phyloP scores from a whole-genome alignment of 2,329 filamentous ascomycete genomes.

The Aaosphaeria pasadenensis region DNA sequence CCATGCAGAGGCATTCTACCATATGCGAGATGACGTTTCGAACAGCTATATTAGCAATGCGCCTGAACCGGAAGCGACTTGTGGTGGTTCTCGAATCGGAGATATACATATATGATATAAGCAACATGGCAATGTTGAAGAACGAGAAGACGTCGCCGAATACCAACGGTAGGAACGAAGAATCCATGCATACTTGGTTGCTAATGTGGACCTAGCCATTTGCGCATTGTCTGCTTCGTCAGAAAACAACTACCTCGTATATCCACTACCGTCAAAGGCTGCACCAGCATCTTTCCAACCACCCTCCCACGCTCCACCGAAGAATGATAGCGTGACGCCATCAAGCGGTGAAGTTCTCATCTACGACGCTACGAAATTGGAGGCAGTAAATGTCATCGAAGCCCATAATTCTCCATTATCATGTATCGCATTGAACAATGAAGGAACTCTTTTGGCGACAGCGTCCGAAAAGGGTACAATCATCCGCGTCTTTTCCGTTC shows the following conservation, averaged over 20 bases:
- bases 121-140: conserved; percentile 93
- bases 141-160: conserved; percentile 95
- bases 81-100: conserved; percentile 93
- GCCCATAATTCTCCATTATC: conserved; percentile 90
- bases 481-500: conserved; percentile 91
- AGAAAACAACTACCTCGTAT: conserved; percentile 93
- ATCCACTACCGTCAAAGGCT: conserved; percentile 73
- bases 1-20: conserved; percentile 64
- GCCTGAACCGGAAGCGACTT: conserved; percentile 88
- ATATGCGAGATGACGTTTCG: conserved; percentile 99
- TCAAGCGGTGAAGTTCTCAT: conserved; percentile 91
- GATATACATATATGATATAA: conserved; percentile 98
- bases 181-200: no score
- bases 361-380: conserved; percentile 84
- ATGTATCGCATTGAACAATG: conserved; percentile 86
- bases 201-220: conserved; percentile 56
- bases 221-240: conserved; percentile 92
- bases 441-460: conserved; percentile 87
- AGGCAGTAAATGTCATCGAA: conserved; percentile 93
- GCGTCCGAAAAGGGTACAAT: conserved; percentile 97
- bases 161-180: conserved; percentile 57
- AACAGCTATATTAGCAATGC: conserved; percentile 90
- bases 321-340: conserved; percentile 69
- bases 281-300: conserved; percentile 51
- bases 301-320: conserved; percentile 83